phyloP scores from a whole-genome alignment of 2,329 filamentous ascomycete genomes.

The Rugonectria rugulosa region DNA sequence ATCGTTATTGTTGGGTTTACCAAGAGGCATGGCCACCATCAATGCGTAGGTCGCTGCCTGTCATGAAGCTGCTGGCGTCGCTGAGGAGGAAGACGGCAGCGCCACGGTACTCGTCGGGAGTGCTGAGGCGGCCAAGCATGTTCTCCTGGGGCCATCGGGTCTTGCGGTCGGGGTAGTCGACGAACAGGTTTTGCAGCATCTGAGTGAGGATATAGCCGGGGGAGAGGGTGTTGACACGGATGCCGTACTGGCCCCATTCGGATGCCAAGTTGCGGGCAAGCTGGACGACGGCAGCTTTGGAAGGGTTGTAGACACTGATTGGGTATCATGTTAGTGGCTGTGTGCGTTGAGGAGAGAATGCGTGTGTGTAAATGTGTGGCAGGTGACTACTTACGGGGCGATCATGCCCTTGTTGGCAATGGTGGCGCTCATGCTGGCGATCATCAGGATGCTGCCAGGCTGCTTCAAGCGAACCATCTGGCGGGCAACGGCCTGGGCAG shows the following conservation, averaged over 20 bases:
- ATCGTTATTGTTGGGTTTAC: constrained; percentile 47
- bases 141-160: constrained; percentile 82
- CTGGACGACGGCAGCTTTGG: constrained; percentile 77
- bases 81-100: constrained; percentile 77
- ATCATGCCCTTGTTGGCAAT: constrained; percentile 69
- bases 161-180: constrained; percentile 73
- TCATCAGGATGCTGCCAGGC: constrained; percentile 69
- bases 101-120: constrained; percentile 74
- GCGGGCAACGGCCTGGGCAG: constrained; percentile 85
- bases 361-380: not conserved
- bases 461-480: constrained; percentile 70
- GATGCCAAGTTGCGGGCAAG: constrained; percentile 73
- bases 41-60: constrained; percentile 73
- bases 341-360: not conserved
- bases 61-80: constrained; percentile 78
- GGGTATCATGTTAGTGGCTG: constrained; percentile 1
- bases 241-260: constrained; percentile 77
- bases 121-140: constrained; percentile 77
- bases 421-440: constrained; percentile 74
- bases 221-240: constrained; percentile 82
- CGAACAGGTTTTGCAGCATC: constrained; percentile 85
- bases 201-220: constrained; percentile 82
- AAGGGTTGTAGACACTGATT: constrained; percentile 76
- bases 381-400: constrained; percentile 59
- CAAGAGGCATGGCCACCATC: constrained; percentile 74